Evolutionary conservation across 257 asterid genomes (phyloP).

Genomic region (Solanum peruvianum): DNA sequence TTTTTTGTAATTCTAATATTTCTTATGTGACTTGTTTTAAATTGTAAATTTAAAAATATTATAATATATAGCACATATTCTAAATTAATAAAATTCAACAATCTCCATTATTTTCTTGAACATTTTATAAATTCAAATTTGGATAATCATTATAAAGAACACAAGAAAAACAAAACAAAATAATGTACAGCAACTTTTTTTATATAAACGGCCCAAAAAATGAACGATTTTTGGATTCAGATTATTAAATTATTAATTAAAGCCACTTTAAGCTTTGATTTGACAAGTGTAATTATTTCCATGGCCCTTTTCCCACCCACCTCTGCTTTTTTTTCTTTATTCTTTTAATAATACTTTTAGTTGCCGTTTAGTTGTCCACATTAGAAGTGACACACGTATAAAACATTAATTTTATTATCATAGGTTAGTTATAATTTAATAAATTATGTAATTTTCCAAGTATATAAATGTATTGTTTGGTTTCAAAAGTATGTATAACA

Average conservation of each 20-base stretch:
- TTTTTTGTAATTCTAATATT: neutral
- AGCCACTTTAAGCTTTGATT: neutral
- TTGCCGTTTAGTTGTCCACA: too few relatives aligned
- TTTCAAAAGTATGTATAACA: too few relatives aligned
- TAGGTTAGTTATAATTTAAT: too few relatives aligned
- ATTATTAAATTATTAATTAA: neutral
- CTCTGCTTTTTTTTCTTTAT: neutral
- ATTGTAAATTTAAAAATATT: neutral
- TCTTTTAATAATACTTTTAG: too few relatives aligned
- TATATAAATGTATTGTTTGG: too few relatives aligned
- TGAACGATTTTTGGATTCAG: neutral
- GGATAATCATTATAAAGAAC: neutral
- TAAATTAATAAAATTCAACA: neutral
- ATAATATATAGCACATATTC: neutral
- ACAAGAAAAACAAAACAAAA: neutral
- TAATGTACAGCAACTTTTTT: neutral
- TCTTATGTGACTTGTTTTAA: neutral
- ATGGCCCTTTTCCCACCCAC: neutral
- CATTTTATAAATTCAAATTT: neutral
- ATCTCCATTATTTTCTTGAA: neutral
- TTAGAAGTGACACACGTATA: too few relatives aligned
- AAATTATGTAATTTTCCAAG: fast-evolving
- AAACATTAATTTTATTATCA: too few relatives aligned
- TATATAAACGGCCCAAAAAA: neutral
- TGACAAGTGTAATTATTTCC: neutral